Conservation (phyloP, 2,329 filamentous ascomycete species). For the Fusarium sp. region DNA sequence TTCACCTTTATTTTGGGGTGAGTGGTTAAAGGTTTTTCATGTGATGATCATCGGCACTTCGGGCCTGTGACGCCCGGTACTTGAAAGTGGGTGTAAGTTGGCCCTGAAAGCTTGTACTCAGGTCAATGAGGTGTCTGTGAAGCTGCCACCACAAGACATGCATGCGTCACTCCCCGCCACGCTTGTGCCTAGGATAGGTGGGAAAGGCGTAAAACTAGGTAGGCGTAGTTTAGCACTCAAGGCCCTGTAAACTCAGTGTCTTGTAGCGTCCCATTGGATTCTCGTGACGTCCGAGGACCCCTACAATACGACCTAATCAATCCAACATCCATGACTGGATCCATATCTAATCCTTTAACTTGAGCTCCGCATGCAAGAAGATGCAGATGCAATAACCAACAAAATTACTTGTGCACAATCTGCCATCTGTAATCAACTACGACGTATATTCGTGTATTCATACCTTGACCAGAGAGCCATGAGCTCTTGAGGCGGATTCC, state of each 20-base stretch:
- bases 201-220: conserved; percentile 22
- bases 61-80: conserved; percentile 28
- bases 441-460: conserved; percentile 11
- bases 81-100: conserved; percentile 12
- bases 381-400: conserved; percentile 26
- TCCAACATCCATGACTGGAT: conserved; percentile 1
- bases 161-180: conserved; percentile 37
- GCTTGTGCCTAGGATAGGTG: conserved; percentile 31
- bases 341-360: conserved; percentile 27
- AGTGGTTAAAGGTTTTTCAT: conserved; percentile 28
- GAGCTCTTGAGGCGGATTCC: conserved; percentile 37
- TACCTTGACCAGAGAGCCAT: conserved; percentile 17
- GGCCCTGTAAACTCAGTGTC: conserved; percentile 27
- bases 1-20: conserved; percentile 9
- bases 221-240: neutral
- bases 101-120: conserved; percentile 26
- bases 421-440: conserved; percentile 1
- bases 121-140: conserved; percentile 4
- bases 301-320: conserved; percentile 13
- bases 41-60: conserved; percentile 29
- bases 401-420: conserved; percentile 14
- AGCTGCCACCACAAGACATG: conserved; percentile 25
- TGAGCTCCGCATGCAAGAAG: conserved; percentile 13
- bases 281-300: conserved; percentile 35
- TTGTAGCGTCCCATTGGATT: conserved; percentile 24